These are phyloP conservation scores for Trametes versicolor DNA, from an alignment of 1,284 basidiomycete genomes.

Conservation along the genomic window DNA sequence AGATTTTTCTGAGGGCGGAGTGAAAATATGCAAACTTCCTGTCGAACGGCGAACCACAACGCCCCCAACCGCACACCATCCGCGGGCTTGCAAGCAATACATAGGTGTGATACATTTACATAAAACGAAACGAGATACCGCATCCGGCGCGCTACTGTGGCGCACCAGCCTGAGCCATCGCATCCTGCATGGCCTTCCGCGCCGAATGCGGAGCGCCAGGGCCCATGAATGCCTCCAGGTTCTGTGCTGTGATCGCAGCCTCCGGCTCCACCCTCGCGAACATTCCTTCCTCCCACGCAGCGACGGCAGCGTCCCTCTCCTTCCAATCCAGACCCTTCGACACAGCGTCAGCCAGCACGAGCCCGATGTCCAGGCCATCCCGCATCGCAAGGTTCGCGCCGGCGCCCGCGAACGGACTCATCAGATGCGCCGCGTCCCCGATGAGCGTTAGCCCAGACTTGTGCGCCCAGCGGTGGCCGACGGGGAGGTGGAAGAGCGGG, in stretches of 20 bases:
- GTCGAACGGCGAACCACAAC: no score
- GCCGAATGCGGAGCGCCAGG: slow-evolving; percentile 7
- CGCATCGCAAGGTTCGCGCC: slow-evolving; percentile 53
- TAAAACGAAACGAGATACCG: no score
- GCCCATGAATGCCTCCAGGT: slow-evolving; percentile 1
- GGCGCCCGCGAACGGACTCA: slow-evolving; percentile 55
- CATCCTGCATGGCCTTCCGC: neutral
- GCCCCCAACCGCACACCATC: no score
- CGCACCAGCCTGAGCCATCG: slow-evolving; percentile 15
- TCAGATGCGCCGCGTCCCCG: slow-evolving; percentile 60
- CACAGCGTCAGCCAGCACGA: slow-evolving; percentile 15
- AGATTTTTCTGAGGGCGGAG: no score
- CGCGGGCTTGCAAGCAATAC: no score
- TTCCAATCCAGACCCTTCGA: slow-evolving; percentile 1
- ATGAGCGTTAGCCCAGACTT: slow-evolving; percentile 38
- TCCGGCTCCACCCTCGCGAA: slow-evolving; percentile 2
- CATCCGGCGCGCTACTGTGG: neutral
- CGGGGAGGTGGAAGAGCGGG: slow-evolving; percentile 18
- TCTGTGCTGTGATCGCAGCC: slow-evolving; percentile 3
- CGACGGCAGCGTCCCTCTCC: slow-evolving; percentile 12
- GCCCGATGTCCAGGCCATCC: slow-evolving; percentile 43
- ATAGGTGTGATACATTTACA: no score
- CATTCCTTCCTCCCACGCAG: slow-evolving; percentile 22
- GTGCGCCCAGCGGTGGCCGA: slow-evolving; percentile 27
- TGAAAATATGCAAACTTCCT: no score